Base-by-base conservation (phyloP, 169 alveolate species). In the Amoebophrya sp. region DNA sequence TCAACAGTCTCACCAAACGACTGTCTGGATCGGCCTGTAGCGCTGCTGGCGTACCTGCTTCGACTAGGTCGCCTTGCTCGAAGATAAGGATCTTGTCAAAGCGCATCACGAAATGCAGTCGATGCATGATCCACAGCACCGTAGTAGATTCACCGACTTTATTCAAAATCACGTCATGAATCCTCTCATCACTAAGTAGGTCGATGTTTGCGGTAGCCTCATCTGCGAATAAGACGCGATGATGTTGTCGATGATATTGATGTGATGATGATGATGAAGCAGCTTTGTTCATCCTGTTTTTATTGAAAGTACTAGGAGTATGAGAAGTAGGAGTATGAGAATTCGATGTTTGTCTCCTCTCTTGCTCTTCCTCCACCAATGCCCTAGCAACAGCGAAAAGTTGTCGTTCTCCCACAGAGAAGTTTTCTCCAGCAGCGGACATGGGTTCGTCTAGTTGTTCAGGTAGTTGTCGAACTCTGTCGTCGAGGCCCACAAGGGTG, bases 181-280 rank as follows among this genome's bases (percentile, higher is more conserved):
- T 65, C 2, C 26, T 6, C 33, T 65, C 83, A n/a, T n/a, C n/a
- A 0, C 92, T 55, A 29, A 89, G 0, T 40, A 92, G 90, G 34
- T 92, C 93, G 55, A 92, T 89, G 65, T 89, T 92, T 34, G 93
- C 93, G 10, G 93, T 92, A 76, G 93, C 93, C 89, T 92, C 93
- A 41, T 92, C 93, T 41, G 92, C 89, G 3, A 92, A 41, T 0
- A 92, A 78, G 26, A 92, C 40, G 41, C 90, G 91, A 0, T 91
- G 93, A 23, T 91, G 93, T 3, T 14, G 53, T 91, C 93, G 89
- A n/a, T n/a, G n/a, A n/a, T n/a, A n/a, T n/a, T n/a, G n/a, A n/a
- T n/a, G n/a, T n/a, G n/a, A n/a, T n/a, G n/a, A n/a, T n/a, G n/a
- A n/a, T n/a, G n/a, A n/a, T n/a, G n/a, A n/a, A n/a, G n/a, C n/a